phyloP scores from a whole-genome alignment of 176 grass and related monocot species.

The Secale cereale region DNA sequence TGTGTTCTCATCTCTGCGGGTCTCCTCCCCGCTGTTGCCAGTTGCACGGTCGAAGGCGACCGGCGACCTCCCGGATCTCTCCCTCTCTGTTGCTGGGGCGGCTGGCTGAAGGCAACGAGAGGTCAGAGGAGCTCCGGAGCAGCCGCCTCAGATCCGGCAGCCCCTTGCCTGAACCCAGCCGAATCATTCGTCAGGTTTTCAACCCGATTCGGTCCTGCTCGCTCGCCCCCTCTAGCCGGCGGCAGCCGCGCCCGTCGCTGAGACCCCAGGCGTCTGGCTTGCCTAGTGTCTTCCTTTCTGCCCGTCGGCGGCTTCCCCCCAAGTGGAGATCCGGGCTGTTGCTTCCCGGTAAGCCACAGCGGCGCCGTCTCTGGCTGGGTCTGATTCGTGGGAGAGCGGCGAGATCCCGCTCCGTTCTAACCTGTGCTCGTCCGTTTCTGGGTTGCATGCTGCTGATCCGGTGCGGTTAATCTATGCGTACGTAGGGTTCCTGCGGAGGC shows the following conservation, averaged over 20 bases:
- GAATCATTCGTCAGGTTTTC: not conserved
- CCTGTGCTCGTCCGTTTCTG: not conserved
- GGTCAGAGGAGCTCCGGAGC: not conserved
- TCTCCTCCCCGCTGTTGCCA: not conserved
- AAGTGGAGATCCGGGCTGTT: not conserved
- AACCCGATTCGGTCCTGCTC: not conserved
- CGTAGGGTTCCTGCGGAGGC: not conserved
- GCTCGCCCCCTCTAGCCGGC: not conserved
- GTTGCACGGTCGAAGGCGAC: slow-evolving; percentile 2
- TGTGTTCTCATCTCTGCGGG: not conserved
- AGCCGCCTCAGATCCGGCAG: not conserved
- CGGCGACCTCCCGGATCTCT: slow-evolving; percentile 8
- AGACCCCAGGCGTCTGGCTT: not conserved
- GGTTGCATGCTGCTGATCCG: not conserved
- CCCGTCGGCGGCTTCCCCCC: not conserved
- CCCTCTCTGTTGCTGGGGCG: not conserved
- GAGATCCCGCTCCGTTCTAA: not conserved
- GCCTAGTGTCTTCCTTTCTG: not conserved
- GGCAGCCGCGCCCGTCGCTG: not conserved
- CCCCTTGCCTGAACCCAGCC: not conserved
- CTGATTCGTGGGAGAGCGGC: not conserved
- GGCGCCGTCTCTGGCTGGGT: not conserved
- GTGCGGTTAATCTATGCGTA: not conserved
- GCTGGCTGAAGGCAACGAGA: not conserved
- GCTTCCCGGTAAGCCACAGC: not conserved